These are phyloP conservation scores for Mycena kentingensis DNA, from an alignment of 768 basidiomycete genomes.

Conservation along the genomic window DNA sequence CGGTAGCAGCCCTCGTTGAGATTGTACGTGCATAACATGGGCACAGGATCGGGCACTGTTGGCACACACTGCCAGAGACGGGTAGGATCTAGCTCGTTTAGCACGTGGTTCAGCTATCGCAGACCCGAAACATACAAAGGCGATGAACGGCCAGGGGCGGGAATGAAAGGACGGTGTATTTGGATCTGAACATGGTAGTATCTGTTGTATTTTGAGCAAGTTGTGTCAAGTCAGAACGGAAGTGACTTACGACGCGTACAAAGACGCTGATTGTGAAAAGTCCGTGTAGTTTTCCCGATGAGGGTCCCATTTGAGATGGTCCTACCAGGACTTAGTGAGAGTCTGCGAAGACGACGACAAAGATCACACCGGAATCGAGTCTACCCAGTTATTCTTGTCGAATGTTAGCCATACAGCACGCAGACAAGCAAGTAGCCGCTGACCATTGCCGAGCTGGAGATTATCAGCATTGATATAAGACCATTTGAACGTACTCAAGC, in stretches of 20 bases:
- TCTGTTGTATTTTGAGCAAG: no score
- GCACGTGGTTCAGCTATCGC: not conserved
- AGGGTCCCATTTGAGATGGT: slow-evolving; percentile 41
- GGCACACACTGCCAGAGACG: slow-evolving; percentile 45
- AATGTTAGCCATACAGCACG: not conserved
- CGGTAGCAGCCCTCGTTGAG: slow-evolving; percentile 24
- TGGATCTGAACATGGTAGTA: slow-evolving; percentile 22
- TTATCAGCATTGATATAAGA: not conserved
- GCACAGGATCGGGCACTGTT: slow-evolving; percentile 38
- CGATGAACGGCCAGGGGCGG: slow-evolving; percentile 24
- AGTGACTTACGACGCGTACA: slow-evolving; percentile 42
- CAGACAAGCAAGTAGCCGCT: not conserved
- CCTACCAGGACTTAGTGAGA: slow-evolving; percentile 15
- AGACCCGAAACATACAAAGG: slow-evolving; percentile 14
- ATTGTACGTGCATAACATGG: slow-evolving; percentile 42
- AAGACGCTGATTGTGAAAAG: slow-evolving; percentile 39
- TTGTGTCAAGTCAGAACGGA: no score
- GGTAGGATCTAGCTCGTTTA: slow-evolving; percentile 29
- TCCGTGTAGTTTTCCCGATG: slow-evolving; percentile 32
- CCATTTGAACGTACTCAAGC: slow-evolving; percentile 8
- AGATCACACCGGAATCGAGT: slow-evolving; percentile 11
- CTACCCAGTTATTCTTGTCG: slow-evolving; percentile 20
- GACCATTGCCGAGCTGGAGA: slow-evolving; percentile 20
- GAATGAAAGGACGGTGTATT: slow-evolving; percentile 50
- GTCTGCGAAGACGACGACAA: not conserved